Evolutionary conservation across 441 rosid species (phyloP), one percentile per base, ranked within the genome.

Genomic region (Biscutella laevigata): DNA sequence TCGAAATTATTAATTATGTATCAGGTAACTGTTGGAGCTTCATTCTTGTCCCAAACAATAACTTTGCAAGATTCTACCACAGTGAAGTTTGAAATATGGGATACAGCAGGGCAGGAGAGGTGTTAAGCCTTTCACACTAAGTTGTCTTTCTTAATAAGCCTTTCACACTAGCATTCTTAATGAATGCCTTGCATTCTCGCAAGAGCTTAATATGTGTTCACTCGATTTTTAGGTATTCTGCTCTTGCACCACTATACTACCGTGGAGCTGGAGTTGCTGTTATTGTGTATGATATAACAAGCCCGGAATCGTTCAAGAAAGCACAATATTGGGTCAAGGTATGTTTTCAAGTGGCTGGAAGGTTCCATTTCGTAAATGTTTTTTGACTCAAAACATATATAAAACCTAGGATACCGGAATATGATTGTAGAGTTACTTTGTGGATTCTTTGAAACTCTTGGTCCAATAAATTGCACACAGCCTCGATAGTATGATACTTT

Each of bases 241-340:
- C 98, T 33, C 70, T 88, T 64, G 98, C 98, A 34, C 98, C 98
- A 9, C 71, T 88, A 35, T 91, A 91, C 64, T 91, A 91, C 70
- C 78, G 98, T 49, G 98, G 98, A 56, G 98, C 98, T 64, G 96
- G 87, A 40, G 95, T 83, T 53, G 95, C 95, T 42, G 94, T 88
- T 63, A 75, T 91, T 71, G 98, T 83, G 34, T 91, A 91, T 70
- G 98, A 91, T 66, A 91, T 91, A 67, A 91, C 98, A 49, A 88
- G 94, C 68, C 91, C 94, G 11, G 98, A 91, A 11, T 82, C 98
- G 22, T 91, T 88, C 58, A 74, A 58, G 37, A 91, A 91, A 72
- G 98, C 98, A 39, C 96, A 91, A 36, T 88, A 82, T 67, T 91
- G 98, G 98, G 95, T 91, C 26, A 91, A 91, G 96, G 98, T 91